These are phyloP conservation scores for Cryptosporidium bovis DNA, from an alignment of 169 alveolate species.

Conservation along the genomic window DNA sequence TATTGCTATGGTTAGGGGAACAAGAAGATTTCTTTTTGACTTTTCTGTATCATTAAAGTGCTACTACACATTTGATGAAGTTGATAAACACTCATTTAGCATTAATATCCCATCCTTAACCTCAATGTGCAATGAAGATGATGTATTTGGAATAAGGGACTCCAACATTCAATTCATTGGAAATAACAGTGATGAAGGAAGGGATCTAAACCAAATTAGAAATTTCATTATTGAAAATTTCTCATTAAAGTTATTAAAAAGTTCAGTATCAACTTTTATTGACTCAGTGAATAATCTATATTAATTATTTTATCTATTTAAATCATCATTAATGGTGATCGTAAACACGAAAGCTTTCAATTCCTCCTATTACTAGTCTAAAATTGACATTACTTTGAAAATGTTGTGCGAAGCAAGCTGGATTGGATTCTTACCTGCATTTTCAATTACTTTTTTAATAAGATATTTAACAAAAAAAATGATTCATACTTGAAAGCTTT, in stretches of 20 bases:
- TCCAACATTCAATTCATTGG: conserved; percentile 1
- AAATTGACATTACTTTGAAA: too few species aligned
- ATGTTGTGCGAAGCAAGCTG: too few species aligned
- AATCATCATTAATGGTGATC: too few species aligned
- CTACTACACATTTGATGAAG: conserved; percentile 3
- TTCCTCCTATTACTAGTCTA: too few species aligned
- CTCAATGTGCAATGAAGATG: conserved; percentile 70
- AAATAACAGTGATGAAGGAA: not conserved
- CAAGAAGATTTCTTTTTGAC: conserved; percentile 86
- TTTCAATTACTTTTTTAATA: too few species aligned
- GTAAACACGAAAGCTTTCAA: too few species aligned
- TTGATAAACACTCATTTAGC: conserved; percentile 7
- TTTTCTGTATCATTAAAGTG: conserved; percentile 75
- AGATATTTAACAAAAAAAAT: too few species aligned
- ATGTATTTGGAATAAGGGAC: conserved; percentile 57
- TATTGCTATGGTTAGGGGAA: conserved; percentile 85
- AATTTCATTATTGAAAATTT: conserved; percentile 15
- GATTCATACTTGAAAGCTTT: too few species aligned
- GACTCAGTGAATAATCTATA: conserved; percentile 1
- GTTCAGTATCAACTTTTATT: not conserved
- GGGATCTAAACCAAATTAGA: conserved; percentile 10
- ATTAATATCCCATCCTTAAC: conserved; percentile 53
- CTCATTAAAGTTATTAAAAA: conserved; percentile 18
- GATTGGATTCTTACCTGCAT: too few species aligned
- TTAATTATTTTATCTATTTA: too few species aligned